Evolutionary conservation across 2,329 filamentous ascomycete genomes (phyloP).

Genomic region (Microdochium nivale): DNA sequence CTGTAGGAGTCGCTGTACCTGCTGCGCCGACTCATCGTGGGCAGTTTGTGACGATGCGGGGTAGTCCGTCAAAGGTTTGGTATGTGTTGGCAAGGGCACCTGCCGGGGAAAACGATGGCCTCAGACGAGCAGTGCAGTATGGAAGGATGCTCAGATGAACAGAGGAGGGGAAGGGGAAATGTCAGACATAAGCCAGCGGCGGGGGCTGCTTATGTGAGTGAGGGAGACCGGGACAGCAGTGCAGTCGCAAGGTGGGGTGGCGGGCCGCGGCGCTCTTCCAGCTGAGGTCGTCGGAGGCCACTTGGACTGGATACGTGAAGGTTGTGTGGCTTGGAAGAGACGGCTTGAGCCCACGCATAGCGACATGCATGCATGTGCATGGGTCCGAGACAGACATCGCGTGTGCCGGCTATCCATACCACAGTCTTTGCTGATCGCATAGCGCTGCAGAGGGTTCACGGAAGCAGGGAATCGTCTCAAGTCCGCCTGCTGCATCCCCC

Average conservation of each 20-base stretch:
- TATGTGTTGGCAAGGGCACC: not conserved
- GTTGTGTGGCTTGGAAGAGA: not conserved
- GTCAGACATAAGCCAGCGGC: not conserved
- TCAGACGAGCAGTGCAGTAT: not conserved
- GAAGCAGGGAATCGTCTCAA: not conserved
- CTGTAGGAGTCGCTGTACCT: constrained; percentile 27
- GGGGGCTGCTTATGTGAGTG: not conserved
- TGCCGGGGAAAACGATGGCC: too few relatives aligned
- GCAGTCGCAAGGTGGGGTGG: not conserved
- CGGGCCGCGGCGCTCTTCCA: not conserved
- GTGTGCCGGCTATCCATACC: not conserved
- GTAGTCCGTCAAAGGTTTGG: not conserved
- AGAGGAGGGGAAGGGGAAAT: not conserved
- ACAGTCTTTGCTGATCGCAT: not conserved
- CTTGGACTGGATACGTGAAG: not conserved
- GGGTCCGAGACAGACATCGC: not conserved
- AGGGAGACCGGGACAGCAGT: not conserved
- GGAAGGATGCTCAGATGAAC: not conserved
- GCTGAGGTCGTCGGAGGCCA: not conserved
- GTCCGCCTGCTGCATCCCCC: not conserved
- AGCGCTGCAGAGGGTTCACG: not conserved
- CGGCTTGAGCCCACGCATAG: not conserved
- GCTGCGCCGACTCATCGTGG: constrained; percentile 13
- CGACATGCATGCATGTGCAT: not conserved
- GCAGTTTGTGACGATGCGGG: constrained; percentile 12